These are phyloP conservation scores for Nidularia pulvinata DNA, from an alignment of 768 basidiomycete species.

Conservation along the genomic window DNA sequence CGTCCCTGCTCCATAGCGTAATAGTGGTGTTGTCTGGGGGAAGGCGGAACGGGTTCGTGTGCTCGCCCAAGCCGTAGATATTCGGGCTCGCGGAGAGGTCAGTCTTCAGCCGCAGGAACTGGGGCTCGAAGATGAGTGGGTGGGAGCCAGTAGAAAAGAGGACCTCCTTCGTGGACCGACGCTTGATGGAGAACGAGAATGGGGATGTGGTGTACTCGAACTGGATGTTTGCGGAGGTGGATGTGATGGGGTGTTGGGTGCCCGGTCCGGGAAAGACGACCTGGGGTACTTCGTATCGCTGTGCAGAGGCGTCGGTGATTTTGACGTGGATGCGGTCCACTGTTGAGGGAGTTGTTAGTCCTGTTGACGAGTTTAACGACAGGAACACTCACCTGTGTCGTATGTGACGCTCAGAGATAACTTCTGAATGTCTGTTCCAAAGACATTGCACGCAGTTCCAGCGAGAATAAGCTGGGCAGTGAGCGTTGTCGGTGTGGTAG, in stretches of 20 bases:
- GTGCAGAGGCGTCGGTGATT: background rate
- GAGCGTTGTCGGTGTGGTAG: background rate
- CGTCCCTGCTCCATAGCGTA: constrained; percentile 68
- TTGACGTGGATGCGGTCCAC: background rate
- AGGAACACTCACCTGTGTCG: background rate
- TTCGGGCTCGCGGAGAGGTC: constrained; percentile 58
- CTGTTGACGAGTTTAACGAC: background rate
- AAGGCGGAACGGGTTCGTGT: constrained; percentile 68
- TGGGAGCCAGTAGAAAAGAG: constrained; percentile 62
- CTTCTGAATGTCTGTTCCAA: background rate
- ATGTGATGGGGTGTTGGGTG: constrained; percentile 2
- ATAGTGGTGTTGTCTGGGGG: constrained; percentile 41
- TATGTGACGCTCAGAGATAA: background rate
- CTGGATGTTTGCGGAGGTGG: constrained; percentile 39
- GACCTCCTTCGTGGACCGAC: constrained; percentile 45
- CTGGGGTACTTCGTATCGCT: background rate
- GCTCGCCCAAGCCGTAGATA: constrained; percentile 78
- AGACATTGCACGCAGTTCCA: background rate
- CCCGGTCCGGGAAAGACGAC: background rate
- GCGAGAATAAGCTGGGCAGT: background rate
- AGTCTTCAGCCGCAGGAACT: constrained; percentile 76
- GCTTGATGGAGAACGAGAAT: constrained; percentile 60
- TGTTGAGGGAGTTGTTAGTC: background rate
- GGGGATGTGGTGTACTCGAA: constrained; percentile 65
- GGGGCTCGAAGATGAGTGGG: constrained; percentile 73